These are phyloP conservation scores for Sarocladium strictum DNA, from an alignment of 2,329 filamentous ascomycete species.

Conservation along the genomic window DNA sequence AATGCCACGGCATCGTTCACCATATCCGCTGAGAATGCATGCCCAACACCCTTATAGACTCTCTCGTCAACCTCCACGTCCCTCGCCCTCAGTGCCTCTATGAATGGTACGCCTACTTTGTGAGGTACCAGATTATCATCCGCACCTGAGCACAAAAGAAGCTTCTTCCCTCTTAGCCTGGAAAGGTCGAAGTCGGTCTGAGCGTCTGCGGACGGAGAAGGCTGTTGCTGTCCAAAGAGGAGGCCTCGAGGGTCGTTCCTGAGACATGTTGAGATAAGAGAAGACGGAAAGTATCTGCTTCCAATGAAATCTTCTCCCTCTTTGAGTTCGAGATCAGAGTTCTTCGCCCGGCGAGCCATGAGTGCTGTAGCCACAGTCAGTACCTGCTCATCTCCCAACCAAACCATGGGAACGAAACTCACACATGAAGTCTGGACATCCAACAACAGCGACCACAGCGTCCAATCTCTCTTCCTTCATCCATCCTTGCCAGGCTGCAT, in stretches of 20 bases:
- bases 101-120: constrained; percentile 50
- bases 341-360: constrained; percentile 70
- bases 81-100: constrained; percentile 54
- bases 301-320: constrained; percentile 65
- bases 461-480: constrained; percentile 72
- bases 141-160: constrained; percentile 60
- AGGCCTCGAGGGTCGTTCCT: constrained; percentile 71
- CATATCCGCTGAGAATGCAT: constrained; percentile 65
- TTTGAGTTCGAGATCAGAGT: constrained; percentile 44
- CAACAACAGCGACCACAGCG: constrained; percentile 76
- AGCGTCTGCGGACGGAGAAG: constrained; percentile 21
- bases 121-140: constrained; percentile 71
- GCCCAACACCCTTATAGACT: constrained; percentile 62
- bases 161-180: constrained; percentile 46
- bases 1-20: constrained; percentile 59
- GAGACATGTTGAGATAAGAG: constrained; percentile 57
- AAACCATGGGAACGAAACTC: constrained; percentile 19
- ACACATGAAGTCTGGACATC: constrained; percentile 82
- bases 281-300: constrained; percentile 67
- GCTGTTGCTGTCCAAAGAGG: constrained; percentile 49
- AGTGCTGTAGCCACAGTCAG: constrained; percentile 38
- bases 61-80: constrained; percentile 56
- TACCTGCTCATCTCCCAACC: background rate
- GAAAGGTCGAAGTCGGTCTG: background rate
- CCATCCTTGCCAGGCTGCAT: constrained; percentile 78